Conservation (phyloP, 805 yeast species). For the Metschnikowia corniflorae region DNA sequence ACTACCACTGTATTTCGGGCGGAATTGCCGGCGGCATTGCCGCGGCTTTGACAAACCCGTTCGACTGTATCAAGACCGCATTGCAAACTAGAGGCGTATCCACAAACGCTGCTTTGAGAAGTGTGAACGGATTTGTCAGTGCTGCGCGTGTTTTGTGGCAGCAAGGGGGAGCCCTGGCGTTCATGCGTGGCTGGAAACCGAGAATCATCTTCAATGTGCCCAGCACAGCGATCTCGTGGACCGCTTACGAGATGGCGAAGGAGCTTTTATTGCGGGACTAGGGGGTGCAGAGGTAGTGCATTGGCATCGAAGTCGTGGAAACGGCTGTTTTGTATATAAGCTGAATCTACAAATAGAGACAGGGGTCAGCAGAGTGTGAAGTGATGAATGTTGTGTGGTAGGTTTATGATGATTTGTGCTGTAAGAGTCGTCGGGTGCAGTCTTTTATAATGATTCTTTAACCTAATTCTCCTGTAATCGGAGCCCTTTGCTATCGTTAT, state of each 20-base stretch:
- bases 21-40: conserved; percentile 93
- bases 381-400: too few relatives aligned
- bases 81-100: conserved; percentile 75
- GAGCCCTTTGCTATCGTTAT: too few relatives aligned
- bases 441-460: too few relatives aligned
- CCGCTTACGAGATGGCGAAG: conserved; percentile 96
- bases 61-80: conserved; percentile 89
- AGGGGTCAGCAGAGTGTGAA: too few relatives aligned
- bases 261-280: conserved; percentile 45
- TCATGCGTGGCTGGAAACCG: conserved; percentile 82
- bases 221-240: conserved; percentile 95
- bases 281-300: too few relatives aligned
- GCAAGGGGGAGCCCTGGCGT: conserved; percentile 61
- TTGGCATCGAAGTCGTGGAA: too few relatives aligned
- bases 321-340: too few relatives aligned
- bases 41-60: conserved; percentile 91
- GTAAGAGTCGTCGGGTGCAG: too few relatives aligned
- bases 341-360: too few relatives aligned
- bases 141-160: conserved; percentile 68
- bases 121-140: conserved; percentile 60
- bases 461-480: too few relatives aligned
- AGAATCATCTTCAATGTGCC: conserved; percentile 92
- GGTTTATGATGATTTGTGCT: too few relatives aligned
- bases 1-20: conserved; percentile 88
- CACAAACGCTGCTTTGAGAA: conserved; percentile 44